These are phyloP conservation scores for Malus fusca DNA, from an alignment of 306 rosid genomes.

Conservation along the genomic window DNA sequence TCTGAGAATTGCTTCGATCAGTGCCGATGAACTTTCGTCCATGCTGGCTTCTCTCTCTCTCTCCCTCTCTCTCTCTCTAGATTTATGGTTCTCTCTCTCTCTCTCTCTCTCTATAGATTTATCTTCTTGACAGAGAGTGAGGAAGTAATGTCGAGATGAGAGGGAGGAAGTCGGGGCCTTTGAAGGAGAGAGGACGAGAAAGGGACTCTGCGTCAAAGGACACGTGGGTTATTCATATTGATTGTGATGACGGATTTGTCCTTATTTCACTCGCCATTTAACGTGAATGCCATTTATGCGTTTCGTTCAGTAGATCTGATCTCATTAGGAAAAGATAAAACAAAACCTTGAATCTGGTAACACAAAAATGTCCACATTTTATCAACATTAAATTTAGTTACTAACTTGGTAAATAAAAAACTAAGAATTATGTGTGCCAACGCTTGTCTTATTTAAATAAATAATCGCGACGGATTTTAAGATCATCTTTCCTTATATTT, in stretches of 20 bases:
- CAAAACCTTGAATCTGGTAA: too few relatives aligned
- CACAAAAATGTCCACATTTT: too few relatives aligned
- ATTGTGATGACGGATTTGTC: not conserved
- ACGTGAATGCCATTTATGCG: conserved; percentile 14
- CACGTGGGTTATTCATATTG: conserved; percentile 13
- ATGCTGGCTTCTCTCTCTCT: not conserved
- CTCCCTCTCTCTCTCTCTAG: not conserved
- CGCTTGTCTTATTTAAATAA: too few relatives aligned
- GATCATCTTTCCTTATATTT: too few relatives aligned
- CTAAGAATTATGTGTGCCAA: too few relatives aligned
- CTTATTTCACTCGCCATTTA: not conserved
- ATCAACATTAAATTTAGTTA: too few relatives aligned
- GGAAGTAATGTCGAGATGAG: not conserved
- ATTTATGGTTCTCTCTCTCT: not conserved
- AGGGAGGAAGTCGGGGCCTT: not conserved
- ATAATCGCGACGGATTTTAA: too few relatives aligned
- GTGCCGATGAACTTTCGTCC: conserved; percentile 55
- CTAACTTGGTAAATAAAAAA: too few relatives aligned
- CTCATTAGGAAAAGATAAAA: too few relatives aligned
- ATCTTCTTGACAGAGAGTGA: not conserved
- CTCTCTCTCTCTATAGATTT: not conserved
- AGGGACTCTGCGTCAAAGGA: conserved; percentile 6
- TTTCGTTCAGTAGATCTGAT: not conserved
- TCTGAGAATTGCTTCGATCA: conserved; percentile 50
- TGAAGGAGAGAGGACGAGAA: conserved; percentile 8